A percentile compares a stretch with the other conserved stretches of the same genome.
Evolutionary conservation across 2,329 filamentous ascomycete genomes (phyloP).

Genomic region (Hysterium pulicare): DNA sequence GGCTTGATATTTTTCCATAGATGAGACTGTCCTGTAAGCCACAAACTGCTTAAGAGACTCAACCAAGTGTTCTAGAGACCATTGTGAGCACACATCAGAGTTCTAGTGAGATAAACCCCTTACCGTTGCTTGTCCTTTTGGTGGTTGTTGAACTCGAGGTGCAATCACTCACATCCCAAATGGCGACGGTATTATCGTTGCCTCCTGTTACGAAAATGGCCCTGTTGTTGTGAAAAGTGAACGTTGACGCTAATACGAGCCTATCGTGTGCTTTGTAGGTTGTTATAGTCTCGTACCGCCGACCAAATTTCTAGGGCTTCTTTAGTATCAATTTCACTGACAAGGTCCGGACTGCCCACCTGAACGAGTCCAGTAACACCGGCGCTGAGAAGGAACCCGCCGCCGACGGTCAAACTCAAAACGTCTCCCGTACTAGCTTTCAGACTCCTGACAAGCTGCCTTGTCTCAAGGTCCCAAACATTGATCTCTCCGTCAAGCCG

Average conservation of each 20-base stretch:
- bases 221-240: conserved; percentile 65
- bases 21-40: conserved; percentile 87
- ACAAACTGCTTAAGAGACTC: conserved; percentile 76
- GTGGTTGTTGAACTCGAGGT: conserved; percentile 43
- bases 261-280: conserved; percentile 82
- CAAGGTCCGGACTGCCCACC: conserved; percentile 49
- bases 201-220: conserved; percentile 92
- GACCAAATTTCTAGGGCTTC: conserved; percentile 61
- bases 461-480: conserved; percentile 94
- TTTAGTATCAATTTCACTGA: conserved; percentile 14
- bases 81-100: conserved; percentile 10
- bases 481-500: conserved; percentile 85
- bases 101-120: conserved; percentile 11
- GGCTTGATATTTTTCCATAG: conserved; percentile 77
- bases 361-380: conserved; percentile 85
- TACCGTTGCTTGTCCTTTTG: conserved; percentile 57
- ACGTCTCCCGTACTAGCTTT: conserved; percentile 78
- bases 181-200: conserved; percentile 82
- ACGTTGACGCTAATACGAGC: conserved; percentile 80
- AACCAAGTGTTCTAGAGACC: conserved; percentile 54
- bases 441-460: conserved; percentile 83
- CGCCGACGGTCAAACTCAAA: conserved; percentile 80
- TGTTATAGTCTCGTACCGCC: conserved; percentile 76
- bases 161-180: conserved; percentile 74
- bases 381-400: conserved; percentile 81